Percentiles rank a stretch among this genome's conserved stretches.
phyloP scores from a whole-genome alignment of 768 basidiomycete species.

The Trametes gibbosa region DNA sequence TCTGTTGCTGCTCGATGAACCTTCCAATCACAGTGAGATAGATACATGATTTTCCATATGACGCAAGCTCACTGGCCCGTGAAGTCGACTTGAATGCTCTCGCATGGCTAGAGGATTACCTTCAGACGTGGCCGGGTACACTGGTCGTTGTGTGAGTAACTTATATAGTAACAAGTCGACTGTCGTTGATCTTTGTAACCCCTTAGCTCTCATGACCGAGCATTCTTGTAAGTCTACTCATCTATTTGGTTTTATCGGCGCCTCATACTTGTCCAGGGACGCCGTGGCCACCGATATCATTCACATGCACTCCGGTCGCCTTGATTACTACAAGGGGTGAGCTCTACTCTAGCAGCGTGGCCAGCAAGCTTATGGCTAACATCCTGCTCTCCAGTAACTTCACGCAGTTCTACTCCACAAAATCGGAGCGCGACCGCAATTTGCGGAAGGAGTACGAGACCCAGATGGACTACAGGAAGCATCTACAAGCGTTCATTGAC shows the following conservation, averaged over 20 bases:
- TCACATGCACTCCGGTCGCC: slow-evolving; percentile 88
- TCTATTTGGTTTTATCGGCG: background rate
- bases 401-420: slow-evolving; percentile 97
- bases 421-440: slow-evolving; percentile 90
- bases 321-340: slow-evolving; percentile 97
- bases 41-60: background rate
- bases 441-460: slow-evolving; percentile 93
- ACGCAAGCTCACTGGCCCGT: slow-evolving; percentile 5
- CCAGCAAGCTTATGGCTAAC: background rate
- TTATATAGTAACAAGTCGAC: background rate
- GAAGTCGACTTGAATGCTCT: slow-evolving; percentile 90
- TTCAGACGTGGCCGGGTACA: slow-evolving; percentile 92
- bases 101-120: slow-evolving; percentile 96
- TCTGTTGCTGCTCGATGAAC: slow-evolving; percentile 84
- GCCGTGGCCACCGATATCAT: slow-evolving; percentile 97
- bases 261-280: slow-evolving; percentile 48
- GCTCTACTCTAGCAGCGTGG: background rate
- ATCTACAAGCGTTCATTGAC: slow-evolving; percentile 97
- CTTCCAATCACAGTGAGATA: slow-evolving; percentile 89
- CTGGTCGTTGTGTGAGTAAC: slow-evolving; percentile 81
- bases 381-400: slow-evolving; percentile 64
- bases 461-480: slow-evolving; percentile 92
- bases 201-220: slow-evolving; percentile 89
- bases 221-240: slow-evolving; percentile 67
- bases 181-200: background rate